Base-by-base conservation (phyloP, 352 stramenopile species). In the Plasmopara halstedii region DNA sequence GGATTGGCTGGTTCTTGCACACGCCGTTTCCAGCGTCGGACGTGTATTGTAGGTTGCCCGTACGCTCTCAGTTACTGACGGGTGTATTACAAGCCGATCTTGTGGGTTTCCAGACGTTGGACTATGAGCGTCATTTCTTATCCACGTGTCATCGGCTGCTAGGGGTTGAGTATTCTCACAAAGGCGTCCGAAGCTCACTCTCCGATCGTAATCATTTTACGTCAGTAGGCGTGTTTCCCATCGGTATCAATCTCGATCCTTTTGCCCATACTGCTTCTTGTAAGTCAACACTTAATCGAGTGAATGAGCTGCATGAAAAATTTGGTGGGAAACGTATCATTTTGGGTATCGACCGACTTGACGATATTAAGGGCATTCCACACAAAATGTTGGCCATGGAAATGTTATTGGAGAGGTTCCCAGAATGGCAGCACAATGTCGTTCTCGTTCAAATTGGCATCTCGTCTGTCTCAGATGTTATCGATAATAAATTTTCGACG, bases 361-460 rank as follows among this genome's bases (percentile, higher is more conserved):
- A 95, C 64, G 80, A 91, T 19, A 90, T 86, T 60, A 95, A 95
- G 58, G 85, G 85, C 8, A 93, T 95, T 32, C 85, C 85, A 3
- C 76, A 95, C 52, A 94, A 94, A 46, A 64, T 95, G 39, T 46
- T 94, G 31, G 85, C 78, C 27, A 88, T 96, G 61, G 85, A 96
- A 45, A 63, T 74, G 40, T 69, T 95, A 33, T 54, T 96, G n/a
- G 76, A 73, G 19, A 62, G 72, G 0, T 91, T 93, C 52, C 84
- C 85, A 10, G 80, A 98, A 47, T 98, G 87, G 86, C 78, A 93
- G 32, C 87, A 94, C 37, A 97, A 98, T 63, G 88, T 97, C 31
- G 89, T 96, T 14, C 57, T 98, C 20, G 88, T 98, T 37, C 91
- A 97, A 62, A 96, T 98, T 47, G 94, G 93, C n/a, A 96, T 98